phyloP scores from a whole-genome alignment of 805 yeast genomes.

The Brettanomyces anomalus region DNA sequence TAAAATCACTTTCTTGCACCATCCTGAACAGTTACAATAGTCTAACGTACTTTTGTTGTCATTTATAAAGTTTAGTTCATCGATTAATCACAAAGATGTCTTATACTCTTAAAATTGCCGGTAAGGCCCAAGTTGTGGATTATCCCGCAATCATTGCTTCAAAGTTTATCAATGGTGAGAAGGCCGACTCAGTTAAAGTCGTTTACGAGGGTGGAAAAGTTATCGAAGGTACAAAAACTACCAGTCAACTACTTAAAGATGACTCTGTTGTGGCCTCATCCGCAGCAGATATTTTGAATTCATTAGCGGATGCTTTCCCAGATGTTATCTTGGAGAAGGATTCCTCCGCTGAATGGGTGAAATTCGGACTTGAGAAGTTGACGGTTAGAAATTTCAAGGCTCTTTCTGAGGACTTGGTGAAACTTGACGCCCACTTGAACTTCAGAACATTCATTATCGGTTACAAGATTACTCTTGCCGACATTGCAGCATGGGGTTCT shows the following conservation, averaged over 20 bases:
- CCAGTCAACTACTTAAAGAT: conserved; percentile 35
- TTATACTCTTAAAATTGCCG: conserved; percentile 58
- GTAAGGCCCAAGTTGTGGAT: conserved; percentile 78
- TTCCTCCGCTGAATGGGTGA: conserved; percentile 52
- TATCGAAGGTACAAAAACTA: conserved; percentile 32
- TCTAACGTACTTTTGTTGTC: neutral
- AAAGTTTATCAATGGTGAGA: conserved; percentile 52
- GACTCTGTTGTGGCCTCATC: conserved; percentile 33
- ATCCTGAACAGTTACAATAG: neutral
- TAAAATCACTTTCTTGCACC: neutral
- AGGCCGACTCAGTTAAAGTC: conserved; percentile 44
- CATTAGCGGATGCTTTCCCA: conserved; percentile 47
- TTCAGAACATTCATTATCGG: conserved; percentile 75
- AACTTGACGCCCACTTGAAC: conserved; percentile 74
- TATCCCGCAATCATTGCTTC: conserved; percentile 75
- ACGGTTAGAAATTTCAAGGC: conserved; percentile 83
- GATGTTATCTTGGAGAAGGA: conserved; percentile 28
- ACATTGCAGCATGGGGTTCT: conserved; percentile 88
- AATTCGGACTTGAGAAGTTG: conserved; percentile 58
- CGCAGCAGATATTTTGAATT: conserved; percentile 36
- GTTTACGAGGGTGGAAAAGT: conserved; percentile 68
- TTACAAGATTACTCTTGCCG: conserved; percentile 62
- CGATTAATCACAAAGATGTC: conserved; percentile 21
- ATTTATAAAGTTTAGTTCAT: neutral
- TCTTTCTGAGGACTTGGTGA: conserved; percentile 67